Percentiles rank a stretch among this genome's conserved stretches.
These are phyloP conservation scores for Tetrahymena elliotti DNA, from an alignment of 73 alveolate species.

Conservation along the genomic window DNA sequence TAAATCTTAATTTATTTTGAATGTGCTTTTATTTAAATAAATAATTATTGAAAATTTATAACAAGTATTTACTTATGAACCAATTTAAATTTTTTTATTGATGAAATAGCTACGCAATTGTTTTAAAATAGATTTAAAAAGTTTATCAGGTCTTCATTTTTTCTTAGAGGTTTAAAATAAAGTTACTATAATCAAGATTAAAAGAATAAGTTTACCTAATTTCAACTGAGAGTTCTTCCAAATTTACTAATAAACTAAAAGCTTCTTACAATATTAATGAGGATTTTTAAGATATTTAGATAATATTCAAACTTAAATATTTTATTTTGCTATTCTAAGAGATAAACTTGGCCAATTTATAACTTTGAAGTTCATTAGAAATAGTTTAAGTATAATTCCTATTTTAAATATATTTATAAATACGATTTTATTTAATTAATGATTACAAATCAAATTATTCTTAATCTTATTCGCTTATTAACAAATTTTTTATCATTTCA, in stretches of 20 bases:
- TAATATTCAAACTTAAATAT: background rate
- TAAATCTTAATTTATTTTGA: background rate
- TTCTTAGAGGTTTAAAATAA: background rate
- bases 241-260: background rate
- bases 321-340: background rate
- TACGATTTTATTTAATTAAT: background rate
- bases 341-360: background rate
- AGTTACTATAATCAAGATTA: too few species aligned
- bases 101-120: background rate
- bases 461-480: background rate
- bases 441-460: background rate
- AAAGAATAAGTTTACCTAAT: background rate
- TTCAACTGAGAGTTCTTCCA: background rate
- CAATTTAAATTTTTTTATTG: background rate
- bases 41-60: background rate
- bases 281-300: background rate
- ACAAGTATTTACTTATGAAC: background rate
- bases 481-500: background rate
- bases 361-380: background rate
- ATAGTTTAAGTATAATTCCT: background rate
- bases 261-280: background rate
- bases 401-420: background rate
- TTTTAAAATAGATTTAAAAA: too few species aligned
- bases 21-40: background rate
- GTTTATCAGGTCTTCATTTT: background rate